Conservation (phyloP, 2,329 filamentous ascomycete species). For the Neonectria sp. region DNA sequence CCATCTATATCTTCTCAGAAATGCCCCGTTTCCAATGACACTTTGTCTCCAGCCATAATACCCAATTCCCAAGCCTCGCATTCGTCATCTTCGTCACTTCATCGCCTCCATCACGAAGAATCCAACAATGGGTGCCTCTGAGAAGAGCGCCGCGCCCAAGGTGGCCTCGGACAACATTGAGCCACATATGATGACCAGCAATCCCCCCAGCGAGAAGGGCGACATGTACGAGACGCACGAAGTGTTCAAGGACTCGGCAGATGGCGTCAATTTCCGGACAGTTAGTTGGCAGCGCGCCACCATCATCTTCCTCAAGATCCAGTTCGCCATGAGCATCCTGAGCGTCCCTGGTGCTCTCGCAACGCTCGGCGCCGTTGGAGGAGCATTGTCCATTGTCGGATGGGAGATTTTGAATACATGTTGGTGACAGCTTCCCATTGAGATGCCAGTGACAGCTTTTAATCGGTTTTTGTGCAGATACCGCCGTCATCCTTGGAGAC, state of each 20-base stretch:
- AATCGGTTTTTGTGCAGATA: slow-evolving; percentile 29
- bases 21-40: slow-evolving; percentile 14
- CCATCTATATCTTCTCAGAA: slow-evolving; percentile 19
- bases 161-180: slow-evolving; percentile 20
- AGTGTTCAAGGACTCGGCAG: slow-evolving; percentile 45
- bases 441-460: not conserved
- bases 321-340: slow-evolving; percentile 45
- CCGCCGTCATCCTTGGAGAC: slow-evolving; percentile 42
- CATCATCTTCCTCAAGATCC: slow-evolving; percentile 57
- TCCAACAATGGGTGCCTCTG: slow-evolving; percentile 18
- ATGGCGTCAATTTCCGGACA: slow-evolving; percentile 49
- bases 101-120: not conserved
- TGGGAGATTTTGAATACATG: slow-evolving; percentile 50
- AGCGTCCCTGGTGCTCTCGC: slow-evolving; percentile 44
- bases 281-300: slow-evolving; percentile 58
- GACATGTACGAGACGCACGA: slow-evolving; percentile 36
- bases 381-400: slow-evolving; percentile 39
- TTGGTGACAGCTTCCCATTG: slow-evolving; percentile 18
- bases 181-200: slow-evolving; percentile 19
- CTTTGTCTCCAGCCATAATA: not conserved
- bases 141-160: slow-evolving; percentile 6
- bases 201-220: slow-evolving; percentile 24
- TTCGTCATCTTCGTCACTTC: not conserved
- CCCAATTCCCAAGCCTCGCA: not conserved
- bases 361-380: slow-evolving; percentile 31